Percentiles rank a stretch among this genome's conserved stretches.
These are phyloP conservation scores for Myxozyma sirexii DNA, from an alignment of 805 yeast genomes.

Conservation along the genomic window DNA sequence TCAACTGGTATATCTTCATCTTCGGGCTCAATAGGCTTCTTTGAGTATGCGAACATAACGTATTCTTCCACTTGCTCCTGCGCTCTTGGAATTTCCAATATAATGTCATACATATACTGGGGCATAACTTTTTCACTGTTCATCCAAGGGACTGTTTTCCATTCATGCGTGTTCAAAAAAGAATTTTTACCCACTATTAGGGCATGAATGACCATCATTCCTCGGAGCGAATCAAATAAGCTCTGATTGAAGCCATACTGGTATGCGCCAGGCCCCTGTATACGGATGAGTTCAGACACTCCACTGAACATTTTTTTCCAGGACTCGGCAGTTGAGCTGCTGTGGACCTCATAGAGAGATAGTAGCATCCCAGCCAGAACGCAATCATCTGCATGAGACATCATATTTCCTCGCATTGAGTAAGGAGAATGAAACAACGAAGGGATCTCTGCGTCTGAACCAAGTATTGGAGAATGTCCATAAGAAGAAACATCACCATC, in stretches of 20 bases:
- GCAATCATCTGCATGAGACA: constrained; percentile 8
- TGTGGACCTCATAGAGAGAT: constrained; percentile 9
- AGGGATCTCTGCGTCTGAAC: not conserved
- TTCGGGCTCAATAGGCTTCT: not conserved
- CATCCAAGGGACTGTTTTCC: constrained; percentile 15
- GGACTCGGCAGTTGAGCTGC: not conserved
- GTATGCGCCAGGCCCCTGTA: constrained; percentile 14
- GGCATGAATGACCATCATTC: not conserved
- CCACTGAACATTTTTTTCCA: constrained; percentile 8
- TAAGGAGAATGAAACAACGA: not conserved
- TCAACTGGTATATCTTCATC: not conserved
- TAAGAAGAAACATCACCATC: too few relatives aligned
- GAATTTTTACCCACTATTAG: not conserved
- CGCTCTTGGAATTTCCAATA: not conserved
- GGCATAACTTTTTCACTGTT: not conserved
- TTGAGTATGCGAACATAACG: not conserved
- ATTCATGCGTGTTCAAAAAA: not conserved
- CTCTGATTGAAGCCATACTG: not conserved
- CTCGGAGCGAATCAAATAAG: constrained; percentile 1
- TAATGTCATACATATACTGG: constrained; percentile 2
- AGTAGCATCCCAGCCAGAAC: constrained; percentile 8
- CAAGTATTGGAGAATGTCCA: too few relatives aligned
- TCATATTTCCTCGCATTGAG: constrained; percentile 9
- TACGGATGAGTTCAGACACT: not conserved
- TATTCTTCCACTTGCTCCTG: not conserved